phyloP scores from a whole-genome alignment of 1,139 yeast species.

The Saccharomyces hybrid region DNA sequence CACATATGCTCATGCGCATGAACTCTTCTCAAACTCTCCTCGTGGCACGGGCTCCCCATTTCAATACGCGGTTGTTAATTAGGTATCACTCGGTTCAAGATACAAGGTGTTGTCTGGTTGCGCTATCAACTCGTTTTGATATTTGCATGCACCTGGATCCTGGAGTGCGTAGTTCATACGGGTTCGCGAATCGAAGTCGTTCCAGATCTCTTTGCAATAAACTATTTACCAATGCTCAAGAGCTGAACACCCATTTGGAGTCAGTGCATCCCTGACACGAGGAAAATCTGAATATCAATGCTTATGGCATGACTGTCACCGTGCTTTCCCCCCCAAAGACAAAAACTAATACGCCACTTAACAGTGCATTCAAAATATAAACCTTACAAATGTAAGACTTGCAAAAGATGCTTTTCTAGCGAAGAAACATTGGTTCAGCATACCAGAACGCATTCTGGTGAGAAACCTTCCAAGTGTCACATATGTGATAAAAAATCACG shows the following conservation, averaged over 20 bases:
- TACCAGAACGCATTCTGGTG: slow-evolving; percentile 82
- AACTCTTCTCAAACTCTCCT: not conserved
- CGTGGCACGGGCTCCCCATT: not conserved
- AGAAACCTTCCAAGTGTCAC: slow-evolving; percentile 65
- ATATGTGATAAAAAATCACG: slow-evolving; percentile 52
- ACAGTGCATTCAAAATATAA: slow-evolving; percentile 82
- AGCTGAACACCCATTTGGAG: slow-evolving; percentile 63
- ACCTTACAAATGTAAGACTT: slow-evolving; percentile 62
- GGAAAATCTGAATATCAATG: slow-evolving; percentile 69
- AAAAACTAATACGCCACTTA: slow-evolving; percentile 76
- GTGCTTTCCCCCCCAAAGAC: slow-evolving; percentile 72
- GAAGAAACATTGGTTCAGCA: slow-evolving; percentile 55
- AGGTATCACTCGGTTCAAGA: not conserved
- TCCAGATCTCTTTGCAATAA: slow-evolving; percentile 37
- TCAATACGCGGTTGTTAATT: not conserved
- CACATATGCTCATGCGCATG: not conserved
- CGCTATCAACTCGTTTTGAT: not conserved
- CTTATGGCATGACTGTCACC: slow-evolving; percentile 70
- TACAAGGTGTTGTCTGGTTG: not conserved
- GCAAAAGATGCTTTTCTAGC: slow-evolving; percentile 60
- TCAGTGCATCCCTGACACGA: slow-evolving; percentile 56
- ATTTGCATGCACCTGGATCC: not conserved
- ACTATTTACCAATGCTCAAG: slow-evolving; percentile 46
- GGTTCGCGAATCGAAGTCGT: not conserved
- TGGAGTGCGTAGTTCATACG: not conserved